Evolutionary conservation across 768 basidiomycete genomes (phyloP), one percentile per base, ranked within the genome.

Genomic region (Chalciporus pseudorubinellus): DNA sequence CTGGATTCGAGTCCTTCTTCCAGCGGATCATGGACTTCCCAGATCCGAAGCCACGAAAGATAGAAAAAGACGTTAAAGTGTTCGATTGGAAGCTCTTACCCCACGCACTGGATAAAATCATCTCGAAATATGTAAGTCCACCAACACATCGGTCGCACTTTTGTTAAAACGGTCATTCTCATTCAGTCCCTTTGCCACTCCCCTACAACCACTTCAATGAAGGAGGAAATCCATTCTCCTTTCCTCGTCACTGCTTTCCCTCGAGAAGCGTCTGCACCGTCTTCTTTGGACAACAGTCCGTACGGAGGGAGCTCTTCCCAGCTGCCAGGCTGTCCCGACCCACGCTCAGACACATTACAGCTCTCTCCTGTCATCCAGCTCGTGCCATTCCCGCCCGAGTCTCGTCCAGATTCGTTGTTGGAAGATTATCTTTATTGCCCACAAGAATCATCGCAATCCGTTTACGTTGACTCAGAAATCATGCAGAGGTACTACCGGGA

Each of bases 1-100:
- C 79, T 0, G 87, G 84, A 11, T 85, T 81, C 51, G 89, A 90
- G 60, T 76, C 80, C n/a, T 92, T 98, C 68, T 99, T 98, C 78
- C 85, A 89, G 72, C 79, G 85, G 59, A 94, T 99, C 73, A 98
- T 99, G 95, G 84, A 89, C 46, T 95, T 97, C 64, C 91, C 94
- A 0, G 82, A 84, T 40, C 95, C 95, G 8, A 94, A 92, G 67
- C 95, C 95, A 3, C 79, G 95, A 49, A 95, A 94, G 66, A 99
- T 98, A 56, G 95, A 98, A 65, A 98, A 98, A 77, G 93, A 98
- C 62, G 79, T 99, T 63, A 92, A 92, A 67, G 86, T 91, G 8
- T 92, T 92, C 59, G 80, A 83, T 36, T 92, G 89, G 89, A 75
- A 74, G 24, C 67, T 80, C 40, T 74, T 92, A n/a, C 78, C 78